Evolutionary conservation across 352 stramenopile genomes (phyloP).

Genomic region (Phytophthora melonis): DNA sequence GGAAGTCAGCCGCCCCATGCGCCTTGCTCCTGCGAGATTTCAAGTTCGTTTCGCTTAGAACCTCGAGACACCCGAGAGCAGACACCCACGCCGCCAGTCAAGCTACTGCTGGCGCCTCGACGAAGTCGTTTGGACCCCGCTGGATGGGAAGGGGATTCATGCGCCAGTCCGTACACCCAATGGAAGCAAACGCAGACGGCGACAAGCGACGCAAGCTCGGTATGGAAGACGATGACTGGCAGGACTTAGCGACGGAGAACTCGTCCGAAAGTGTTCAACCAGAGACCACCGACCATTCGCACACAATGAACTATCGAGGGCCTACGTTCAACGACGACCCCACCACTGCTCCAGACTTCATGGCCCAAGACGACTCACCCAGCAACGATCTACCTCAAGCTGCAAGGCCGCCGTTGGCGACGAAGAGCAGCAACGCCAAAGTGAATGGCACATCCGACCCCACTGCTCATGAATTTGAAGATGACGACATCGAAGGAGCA

Average conservation of each 20-base stretch:
- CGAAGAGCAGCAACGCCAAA: constrained; percentile 26
- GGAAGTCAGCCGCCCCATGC: constrained; percentile 30
- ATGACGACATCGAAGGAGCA: constrained; percentile 30
- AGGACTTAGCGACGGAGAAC: constrained; percentile 45
- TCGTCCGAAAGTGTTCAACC: constrained; percentile 28
- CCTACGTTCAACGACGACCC: constrained; percentile 15
- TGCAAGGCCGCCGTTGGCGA: constrained; percentile 15
- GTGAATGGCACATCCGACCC: constrained; percentile 25
- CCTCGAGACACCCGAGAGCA: constrained; percentile 14
- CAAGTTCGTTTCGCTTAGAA: constrained; percentile 20
- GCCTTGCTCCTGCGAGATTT: constrained; percentile 19
- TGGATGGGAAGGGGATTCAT: constrained; percentile 70
- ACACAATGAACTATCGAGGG: constrained; percentile 3
- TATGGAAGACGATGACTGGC: constrained; percentile 33
- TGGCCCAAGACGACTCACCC: constrained; percentile 9
- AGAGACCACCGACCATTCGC: constrained; percentile 12
- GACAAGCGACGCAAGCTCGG: constrained; percentile 22
- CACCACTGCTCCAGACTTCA: constrained; percentile 27
- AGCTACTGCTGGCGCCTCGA: constrained; percentile 16
- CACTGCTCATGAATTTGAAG: constrained; percentile 19
- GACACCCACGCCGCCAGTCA: constrained; percentile 4
- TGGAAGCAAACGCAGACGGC: constrained; percentile 42
- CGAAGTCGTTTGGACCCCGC: constrained; percentile 14
- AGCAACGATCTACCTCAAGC: not conserved
- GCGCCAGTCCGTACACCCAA: constrained; percentile 73